Conservation (phyloP, 139 green algal species). For the Auxenochlorella pyrenoidosa region DNA sequence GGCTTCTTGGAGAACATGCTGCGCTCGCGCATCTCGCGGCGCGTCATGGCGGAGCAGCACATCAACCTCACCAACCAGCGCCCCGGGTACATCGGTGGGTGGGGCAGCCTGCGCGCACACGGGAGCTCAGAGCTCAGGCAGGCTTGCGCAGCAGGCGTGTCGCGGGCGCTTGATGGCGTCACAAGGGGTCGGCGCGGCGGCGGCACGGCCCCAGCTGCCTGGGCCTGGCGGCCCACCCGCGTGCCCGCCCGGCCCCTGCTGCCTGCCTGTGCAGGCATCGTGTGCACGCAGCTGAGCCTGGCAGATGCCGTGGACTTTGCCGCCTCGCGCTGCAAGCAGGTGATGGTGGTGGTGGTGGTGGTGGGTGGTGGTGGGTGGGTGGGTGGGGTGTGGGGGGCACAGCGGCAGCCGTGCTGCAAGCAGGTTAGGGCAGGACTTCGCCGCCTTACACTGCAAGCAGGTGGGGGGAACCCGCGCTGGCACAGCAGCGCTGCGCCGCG, state of each 20-base stretch:
- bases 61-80: slow-evolving; percentile 70
- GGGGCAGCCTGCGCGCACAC: too few relatives aligned
- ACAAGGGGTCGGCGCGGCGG: too few relatives aligned
- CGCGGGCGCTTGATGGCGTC: too few relatives aligned
- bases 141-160: neutral
- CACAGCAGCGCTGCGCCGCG: too few relatives aligned
- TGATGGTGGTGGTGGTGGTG: slow-evolving; percentile 27
- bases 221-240: too few relatives aligned
- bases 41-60: slow-evolving; percentile 95
- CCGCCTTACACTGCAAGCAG: too few relatives aligned
- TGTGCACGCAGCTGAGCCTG: slow-evolving; percentile 75
- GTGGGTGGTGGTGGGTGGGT: neutral
- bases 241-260: too few relatives aligned
- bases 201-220: too few relatives aligned
- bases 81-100: slow-evolving; percentile 25
- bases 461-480: too few relatives aligned
- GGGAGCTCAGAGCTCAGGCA: neutral
- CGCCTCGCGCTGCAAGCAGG: slow-evolving; percentile 68
- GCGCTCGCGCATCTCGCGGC: slow-evolving; percentile 74
- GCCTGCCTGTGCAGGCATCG: slow-evolving; percentile 59
- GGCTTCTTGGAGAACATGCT: slow-evolving; percentile 75
- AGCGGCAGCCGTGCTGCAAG: too few relatives aligned
- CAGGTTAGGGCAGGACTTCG: too few relatives aligned
- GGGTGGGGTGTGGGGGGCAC: too few relatives aligned
- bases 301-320: slow-evolving; percentile 76